These are phyloP conservation scores for Smallanthus sonchifolius DNA, from an alignment of 129 eudicot genomes.

Conservation along the genomic window DNA sequence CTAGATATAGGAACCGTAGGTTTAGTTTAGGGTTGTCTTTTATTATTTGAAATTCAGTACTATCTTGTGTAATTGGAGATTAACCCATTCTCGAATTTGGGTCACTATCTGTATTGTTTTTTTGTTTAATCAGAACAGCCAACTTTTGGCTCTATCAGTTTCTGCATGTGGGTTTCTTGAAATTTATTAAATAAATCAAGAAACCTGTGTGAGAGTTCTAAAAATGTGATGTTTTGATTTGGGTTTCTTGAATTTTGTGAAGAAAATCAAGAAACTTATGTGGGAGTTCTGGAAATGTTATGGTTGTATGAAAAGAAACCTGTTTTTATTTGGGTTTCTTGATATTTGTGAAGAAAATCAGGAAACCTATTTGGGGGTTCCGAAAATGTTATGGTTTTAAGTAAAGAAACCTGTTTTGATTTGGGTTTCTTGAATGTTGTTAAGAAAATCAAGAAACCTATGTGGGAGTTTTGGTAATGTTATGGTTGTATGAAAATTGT, in stretches of 20 bases:
- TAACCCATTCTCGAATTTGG: too few relatives aligned
- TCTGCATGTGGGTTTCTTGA: conserved; percentile 23
- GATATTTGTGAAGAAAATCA: neutral
- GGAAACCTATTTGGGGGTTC: conserved; percentile 5
- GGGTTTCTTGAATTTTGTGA: conserved; percentile 9
- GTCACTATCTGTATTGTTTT: too few relatives aligned
- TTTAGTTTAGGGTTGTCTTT: too few relatives aligned
- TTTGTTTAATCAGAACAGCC: too few relatives aligned
- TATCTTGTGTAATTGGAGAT: too few relatives aligned
- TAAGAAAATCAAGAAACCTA: neutral
- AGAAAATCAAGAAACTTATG: conserved; percentile 14
- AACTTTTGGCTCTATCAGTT: too few relatives aligned
- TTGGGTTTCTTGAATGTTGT: conserved; percentile 6
- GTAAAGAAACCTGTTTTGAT: neutral
- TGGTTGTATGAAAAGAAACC: neutral
- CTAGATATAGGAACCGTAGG: too few relatives aligned
- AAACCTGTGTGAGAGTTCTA: conserved; percentile 8
- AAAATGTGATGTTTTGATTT: conserved; percentile 5
- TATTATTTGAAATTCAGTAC: too few relatives aligned
- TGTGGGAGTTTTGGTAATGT: neutral
- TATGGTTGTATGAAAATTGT: too few relatives aligned
- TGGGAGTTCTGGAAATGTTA: conserved; percentile 6
- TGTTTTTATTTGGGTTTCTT: conserved; percentile 15
- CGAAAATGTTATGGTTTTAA: neutral
- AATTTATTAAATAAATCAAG: conserved; percentile 9